Conservation (phyloP, 495 filamentous ascomycete genomes). For the Aspergillus incahuasiensis region DNA sequence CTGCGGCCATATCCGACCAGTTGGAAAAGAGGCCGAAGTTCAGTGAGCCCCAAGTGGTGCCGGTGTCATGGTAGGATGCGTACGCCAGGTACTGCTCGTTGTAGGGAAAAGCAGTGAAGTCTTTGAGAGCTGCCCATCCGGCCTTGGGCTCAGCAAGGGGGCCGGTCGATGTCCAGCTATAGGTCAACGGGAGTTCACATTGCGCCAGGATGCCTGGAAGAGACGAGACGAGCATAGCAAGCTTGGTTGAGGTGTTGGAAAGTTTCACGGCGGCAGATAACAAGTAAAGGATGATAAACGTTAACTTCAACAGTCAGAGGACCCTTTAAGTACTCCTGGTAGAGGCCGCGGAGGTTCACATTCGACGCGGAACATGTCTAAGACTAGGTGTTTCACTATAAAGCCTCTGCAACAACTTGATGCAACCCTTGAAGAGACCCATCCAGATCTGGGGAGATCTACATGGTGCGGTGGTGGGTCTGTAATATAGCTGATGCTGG, state of each 20-base stretch:
- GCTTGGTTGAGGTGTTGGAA: neutral
- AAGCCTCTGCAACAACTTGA: too few relatives aligned
- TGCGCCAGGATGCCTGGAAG: constrained; percentile 4
- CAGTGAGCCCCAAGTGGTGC: constrained; percentile 49
- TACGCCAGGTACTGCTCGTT: constrained; percentile 56
- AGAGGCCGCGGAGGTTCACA: too few relatives aligned
- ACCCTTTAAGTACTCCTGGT: too few relatives aligned
- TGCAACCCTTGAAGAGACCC: too few relatives aligned
- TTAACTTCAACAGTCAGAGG: too few relatives aligned
- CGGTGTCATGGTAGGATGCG: constrained; percentile 36
- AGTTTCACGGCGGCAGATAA: neutral
- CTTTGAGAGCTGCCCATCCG: constrained; percentile 53
- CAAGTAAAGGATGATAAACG: too few relatives aligned
- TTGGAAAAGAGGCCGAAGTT: constrained; percentile 51
- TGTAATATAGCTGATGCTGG: too few relatives aligned
- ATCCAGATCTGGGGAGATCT: too few relatives aligned
- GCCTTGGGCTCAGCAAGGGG: constrained; percentile 45
- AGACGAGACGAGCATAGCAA: neutral
- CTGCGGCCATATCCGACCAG: constrained; percentile 51
- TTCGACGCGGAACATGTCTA: too few relatives aligned
- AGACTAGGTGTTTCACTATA: too few relatives aligned
- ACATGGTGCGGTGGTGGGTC: too few relatives aligned
- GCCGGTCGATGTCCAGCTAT: constrained; percentile 50
- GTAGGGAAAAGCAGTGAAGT: constrained; percentile 51
- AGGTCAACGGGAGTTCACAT: constrained; percentile 52